phyloP scores from a whole-genome alignment of 139 green algal genomes.

The Coccomyxa sp. region DNA sequence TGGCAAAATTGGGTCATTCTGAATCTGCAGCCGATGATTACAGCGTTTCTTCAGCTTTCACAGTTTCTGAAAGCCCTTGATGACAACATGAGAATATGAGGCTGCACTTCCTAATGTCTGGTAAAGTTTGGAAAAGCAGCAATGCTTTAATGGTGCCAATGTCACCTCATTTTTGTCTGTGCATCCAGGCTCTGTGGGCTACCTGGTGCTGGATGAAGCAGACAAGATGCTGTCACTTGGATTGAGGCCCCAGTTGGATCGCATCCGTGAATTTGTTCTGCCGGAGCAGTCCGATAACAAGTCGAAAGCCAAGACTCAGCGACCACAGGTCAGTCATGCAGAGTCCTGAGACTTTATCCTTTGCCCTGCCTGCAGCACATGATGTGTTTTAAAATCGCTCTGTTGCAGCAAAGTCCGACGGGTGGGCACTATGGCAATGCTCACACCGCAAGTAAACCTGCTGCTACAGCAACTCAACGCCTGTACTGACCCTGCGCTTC shows the following conservation, averaged over 20 bases:
- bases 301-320: background rate
- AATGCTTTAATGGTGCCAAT: background rate
- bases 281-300: background rate
- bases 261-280: slow-evolving; percentile 50
- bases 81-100: slow-evolving; percentile 21
- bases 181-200: slow-evolving; percentile 8
- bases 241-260: slow-evolving; percentile 69
- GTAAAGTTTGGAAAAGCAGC: background rate
- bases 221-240: slow-evolving; percentile 86
- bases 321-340: slow-evolving; percentile 10
- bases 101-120: background rate
- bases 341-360: background rate
- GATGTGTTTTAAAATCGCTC: background rate
- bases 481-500: background rate
- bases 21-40: slow-evolving; percentile 24
- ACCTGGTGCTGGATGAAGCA: slow-evolving; percentile 81
- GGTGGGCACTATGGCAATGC: background rate
- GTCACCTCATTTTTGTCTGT: background rate
- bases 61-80: slow-evolving; percentile 50
- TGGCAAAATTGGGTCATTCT: background rate
- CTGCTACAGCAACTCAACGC: background rate
- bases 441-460: background rate
- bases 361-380: background rate
- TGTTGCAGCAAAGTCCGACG: background rate
- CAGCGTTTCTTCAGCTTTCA: slow-evolving; percentile 40